These are phyloP conservation scores for Hymenoscyphus repandus DNA, from an alignment of 2,329 filamentous ascomycete species.

Conservation along the genomic window DNA sequence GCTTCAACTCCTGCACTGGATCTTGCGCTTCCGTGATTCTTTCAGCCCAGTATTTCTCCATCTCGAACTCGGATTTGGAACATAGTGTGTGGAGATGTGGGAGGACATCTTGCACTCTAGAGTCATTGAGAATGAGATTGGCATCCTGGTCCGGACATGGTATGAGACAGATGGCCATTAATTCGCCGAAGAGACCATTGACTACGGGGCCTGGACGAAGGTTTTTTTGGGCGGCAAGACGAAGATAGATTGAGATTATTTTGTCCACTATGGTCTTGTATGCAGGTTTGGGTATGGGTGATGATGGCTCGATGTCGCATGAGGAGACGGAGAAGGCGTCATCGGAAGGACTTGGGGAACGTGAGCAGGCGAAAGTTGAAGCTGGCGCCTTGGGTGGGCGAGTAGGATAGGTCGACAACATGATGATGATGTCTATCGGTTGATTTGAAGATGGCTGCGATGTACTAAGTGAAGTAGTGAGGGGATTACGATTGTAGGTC, in stretches of 20 bases:
- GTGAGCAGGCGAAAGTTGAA: too few species aligned
- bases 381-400: too few species aligned
- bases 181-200: conserved; percentile 33
- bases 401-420: too few species aligned
- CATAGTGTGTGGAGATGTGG: conserved; percentile 38
- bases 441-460: too few species aligned
- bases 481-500: too few species aligned
- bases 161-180: conserved; percentile 34
- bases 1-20: conserved; percentile 13
- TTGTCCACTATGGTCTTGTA: background rate
- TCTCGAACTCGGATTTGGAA: conserved; percentile 38
- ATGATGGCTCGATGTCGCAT: too few species aligned
- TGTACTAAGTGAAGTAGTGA: too few species aligned
- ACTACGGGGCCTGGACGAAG: conserved; percentile 31
- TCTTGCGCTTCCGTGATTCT: conserved; percentile 30
- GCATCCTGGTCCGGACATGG: conserved; percentile 22
- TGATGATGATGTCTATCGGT: too few species aligned
- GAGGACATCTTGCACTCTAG: conserved; percentile 31
- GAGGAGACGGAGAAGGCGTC: too few species aligned
- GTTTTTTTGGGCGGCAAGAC: background rate
- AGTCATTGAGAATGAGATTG: conserved; percentile 14
- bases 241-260: background rate
- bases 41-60: conserved; percentile 41
- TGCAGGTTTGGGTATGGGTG: background rate
- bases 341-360: too few species aligned